Conservation (phyloP, 2,329 filamentous ascomycete genomes). For the Zalaria obscura region DNA sequence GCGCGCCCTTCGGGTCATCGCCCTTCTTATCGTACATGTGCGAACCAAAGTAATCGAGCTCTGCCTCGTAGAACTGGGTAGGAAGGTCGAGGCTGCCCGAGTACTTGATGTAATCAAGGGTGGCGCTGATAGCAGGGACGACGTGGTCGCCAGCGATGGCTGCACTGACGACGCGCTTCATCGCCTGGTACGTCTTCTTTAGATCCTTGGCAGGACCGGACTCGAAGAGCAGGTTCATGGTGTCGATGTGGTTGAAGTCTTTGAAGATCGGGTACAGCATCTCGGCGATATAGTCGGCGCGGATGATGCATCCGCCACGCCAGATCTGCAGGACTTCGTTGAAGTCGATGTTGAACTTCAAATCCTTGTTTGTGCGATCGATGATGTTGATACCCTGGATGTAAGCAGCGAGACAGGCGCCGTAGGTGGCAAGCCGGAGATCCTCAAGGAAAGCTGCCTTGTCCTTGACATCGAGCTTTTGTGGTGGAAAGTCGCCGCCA, state of each 20-base stretch:
- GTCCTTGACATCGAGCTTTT: slow-evolving; percentile 17
- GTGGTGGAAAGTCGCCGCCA: slow-evolving; percentile 24
- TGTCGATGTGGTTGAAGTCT: slow-evolving; percentile 18
- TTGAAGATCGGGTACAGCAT: slow-evolving; percentile 36
- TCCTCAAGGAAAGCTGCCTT: slow-evolving; percentile 38
- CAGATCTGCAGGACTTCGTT: slow-evolving; percentile 44
- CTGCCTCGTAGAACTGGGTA: slow-evolving; percentile 55
- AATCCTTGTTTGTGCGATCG: slow-evolving; percentile 39
- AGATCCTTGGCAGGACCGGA: slow-evolving; percentile 39
- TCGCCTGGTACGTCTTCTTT: slow-evolving; percentile 30
- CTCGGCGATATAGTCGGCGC: slow-evolving; percentile 49
- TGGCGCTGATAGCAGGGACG: slow-evolving; percentile 46
- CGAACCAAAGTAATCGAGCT: slow-evolving; percentile 57
- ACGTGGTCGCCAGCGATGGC: slow-evolving; percentile 43
- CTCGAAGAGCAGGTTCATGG: slow-evolving; percentile 33
- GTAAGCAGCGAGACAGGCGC: slow-evolving; percentile 46
- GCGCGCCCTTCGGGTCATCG: slow-evolving; percentile 34
- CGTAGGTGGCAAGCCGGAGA: slow-evolving; percentile 47
- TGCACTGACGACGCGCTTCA: slow-evolving; percentile 43
- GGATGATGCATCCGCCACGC: slow-evolving; percentile 59
- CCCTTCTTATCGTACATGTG: slow-evolving; percentile 50
- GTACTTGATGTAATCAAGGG: slow-evolving; percentile 54
- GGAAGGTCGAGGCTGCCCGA: slow-evolving; percentile 44
- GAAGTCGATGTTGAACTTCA: slow-evolving; percentile 46
- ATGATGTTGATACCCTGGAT: slow-evolving; percentile 54